Base-by-base conservation (phyloP, 345 rosid species). In the Brassica rapa region DNA sequence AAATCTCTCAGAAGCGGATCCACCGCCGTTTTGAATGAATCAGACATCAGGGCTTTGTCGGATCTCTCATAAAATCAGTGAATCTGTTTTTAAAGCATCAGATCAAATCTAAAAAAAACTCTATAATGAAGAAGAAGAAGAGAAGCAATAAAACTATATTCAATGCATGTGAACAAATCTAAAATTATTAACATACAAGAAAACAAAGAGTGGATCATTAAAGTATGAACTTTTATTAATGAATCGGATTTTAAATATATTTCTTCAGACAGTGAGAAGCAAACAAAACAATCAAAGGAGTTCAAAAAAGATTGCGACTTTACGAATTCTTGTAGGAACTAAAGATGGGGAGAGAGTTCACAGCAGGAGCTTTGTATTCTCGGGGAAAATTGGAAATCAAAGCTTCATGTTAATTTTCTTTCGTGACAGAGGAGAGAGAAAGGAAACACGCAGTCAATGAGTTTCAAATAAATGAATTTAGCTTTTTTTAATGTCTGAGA, bases 1-100 rank as follows among this genome's bases (percentile, higher is more conserved):
- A 95, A 90, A 85, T 89, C 98, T 82, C 83, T 91, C 86, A 95
- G 43, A 72, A 91, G 74, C 0, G 97, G 99, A 83, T 95, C 99
- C 62, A 81, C 78, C 67, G 61, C 62, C 56, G 78, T 46, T 72
- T 66, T 72, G 32, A 74, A 62, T 2, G 71, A 39, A 70, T 71
- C 67, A 7, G 92, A 83, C 88, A 89, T 87, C 84, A 30, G 73
- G 43, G 33, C 70, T n/a, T 12, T 29, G 29, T 27, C 59, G 49
- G 39, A 25, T 51, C 73, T 66, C 77, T 56, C 77, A 78, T 72
- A n/a, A 8, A n/a, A 66, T 21, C 16, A 10, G 55, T 8, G 49
- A 62, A 66, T 79, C 70, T 68, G 71, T 27, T 10, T 19, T 37
- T 27, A 68, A 68, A 24, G 37, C 78, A 68, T 6, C 71, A 23